Base-by-base conservation (phyloP, 352 stramenopile genomes). In the Globisporangium paroecandrum region DNA sequence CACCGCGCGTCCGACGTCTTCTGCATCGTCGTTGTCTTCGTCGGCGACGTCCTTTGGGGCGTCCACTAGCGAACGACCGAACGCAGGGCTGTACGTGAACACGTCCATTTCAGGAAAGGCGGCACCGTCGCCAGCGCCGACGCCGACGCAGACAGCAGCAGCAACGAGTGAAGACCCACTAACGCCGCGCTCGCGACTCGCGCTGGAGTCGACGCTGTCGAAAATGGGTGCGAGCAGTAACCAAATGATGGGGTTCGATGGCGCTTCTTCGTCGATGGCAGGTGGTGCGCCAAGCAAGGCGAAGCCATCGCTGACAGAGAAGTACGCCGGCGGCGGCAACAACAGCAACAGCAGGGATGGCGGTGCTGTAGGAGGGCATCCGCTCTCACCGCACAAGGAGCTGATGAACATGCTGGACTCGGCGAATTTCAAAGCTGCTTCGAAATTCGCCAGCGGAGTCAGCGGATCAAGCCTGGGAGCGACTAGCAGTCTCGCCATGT, bases 321-420 rank as follows among this genome's bases (percentile, higher is more conserved):
- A 38, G 78, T 71, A 49, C 70, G 61, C 64, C 53, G 78, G 67
- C 51, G 74, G 46, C 60, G 67, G 58, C 62, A 77, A 75, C 32
- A 79, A 66, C 22, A 72, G 49, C 47, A 58, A 32, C 5, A 46
- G 56, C 32, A 62, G 32, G 32, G 56, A 32, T 13, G 34, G 56
- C 64, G 24, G 43, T 53, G 24, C 69, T 38, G 18, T 43, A 10
- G 36, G 46, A 9, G n/a, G 55, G 3, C 65, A 70, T 36, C 43
- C 79, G 72, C 59, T 93, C 24, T 93, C 85, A 15, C 85, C 85
- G 0, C 79, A 89, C 43, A 79, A 84, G 49, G 78, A 79, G 56
- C 81, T 93, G 58, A 68, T 88, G 51, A 79, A 85, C 66, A 76
- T 79, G 22, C 76, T 93, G 6, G 85, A 85, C 60, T 88, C 82